Conservation (phyloP, 2,329 filamentous ascomycete genomes). For the Ophiosphaerella korrae region DNA sequence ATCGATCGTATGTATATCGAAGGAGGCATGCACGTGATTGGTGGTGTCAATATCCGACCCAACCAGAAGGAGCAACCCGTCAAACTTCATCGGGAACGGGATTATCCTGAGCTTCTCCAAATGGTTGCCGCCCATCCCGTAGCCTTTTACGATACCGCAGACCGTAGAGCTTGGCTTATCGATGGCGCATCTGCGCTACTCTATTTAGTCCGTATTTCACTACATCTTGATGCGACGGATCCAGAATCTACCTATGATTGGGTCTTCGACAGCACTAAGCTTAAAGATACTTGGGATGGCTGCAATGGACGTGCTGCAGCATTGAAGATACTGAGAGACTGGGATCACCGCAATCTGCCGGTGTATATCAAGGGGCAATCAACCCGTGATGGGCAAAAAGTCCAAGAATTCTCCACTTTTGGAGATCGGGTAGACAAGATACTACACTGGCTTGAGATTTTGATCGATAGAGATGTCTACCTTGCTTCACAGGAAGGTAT, state of each 20-base stretch:
- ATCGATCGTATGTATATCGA: conserved; percentile 7
- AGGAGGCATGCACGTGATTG: conserved; percentile 1
- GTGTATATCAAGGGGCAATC: conserved; percentile 2
- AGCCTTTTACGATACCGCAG: conserved; percentile 25
- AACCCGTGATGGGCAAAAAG: background rate
- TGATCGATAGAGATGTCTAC: background rate
- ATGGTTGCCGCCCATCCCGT: conserved; percentile 8
- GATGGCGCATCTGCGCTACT: conserved; percentile 47
- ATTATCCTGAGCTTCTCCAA: conserved; percentile 1
- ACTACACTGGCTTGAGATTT: conserved; percentile 1
- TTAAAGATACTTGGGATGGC: conserved; percentile 5
- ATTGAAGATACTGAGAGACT: conserved; percentile 2
- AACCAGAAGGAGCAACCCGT: conserved; percentile 6
- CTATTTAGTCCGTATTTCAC: conserved; percentile 30
- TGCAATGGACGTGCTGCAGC: background rate
- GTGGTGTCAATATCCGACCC: background rate
- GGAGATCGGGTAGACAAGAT: background rate
- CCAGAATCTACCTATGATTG: conserved; percentile 2
- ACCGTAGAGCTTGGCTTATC: conserved; percentile 43
- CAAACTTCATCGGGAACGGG: background rate
- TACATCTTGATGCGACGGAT: conserved; percentile 1
- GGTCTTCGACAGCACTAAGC: background rate
- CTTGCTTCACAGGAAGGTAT: background rate
- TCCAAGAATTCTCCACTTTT: background rate
- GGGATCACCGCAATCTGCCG: background rate